Base-by-base conservation (phyloP, 805 yeast species). In the Metschnikowia drakensbergensis region DNA sequence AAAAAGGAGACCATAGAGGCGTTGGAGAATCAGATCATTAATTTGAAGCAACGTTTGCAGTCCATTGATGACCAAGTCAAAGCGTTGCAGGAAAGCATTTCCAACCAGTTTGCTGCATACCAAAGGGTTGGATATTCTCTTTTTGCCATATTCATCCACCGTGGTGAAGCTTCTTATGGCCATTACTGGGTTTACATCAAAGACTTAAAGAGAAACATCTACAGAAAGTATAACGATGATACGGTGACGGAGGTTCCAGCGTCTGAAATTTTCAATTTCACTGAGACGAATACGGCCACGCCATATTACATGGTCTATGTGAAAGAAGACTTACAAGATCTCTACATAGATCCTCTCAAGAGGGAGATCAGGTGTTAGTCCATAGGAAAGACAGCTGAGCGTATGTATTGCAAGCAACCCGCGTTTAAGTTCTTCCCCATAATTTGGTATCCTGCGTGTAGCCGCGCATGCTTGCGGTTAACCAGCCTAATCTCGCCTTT, bases 171-270 rank as follows among this genome's bases (percentile, higher is more conserved):
- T 0, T 83, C 89, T 45, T 92, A 88, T 61, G 99, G 99, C 2
- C 99, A 94, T 66, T 94, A 94, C 66, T 94, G 98, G 97, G 80
- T 92, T 13, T 94, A 92, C 63, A 91, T 94, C 53, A 81, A 80
- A 50, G 98, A 94, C 65, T 80, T 82, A 3, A 76, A 76, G 53
- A 74, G 76, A 17, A 76, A 79, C 28, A 69, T 86, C 22, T 94
- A 82, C 80, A 75, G 97, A 52, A 91, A 89, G 70, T 94, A 94
- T 66, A 94, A 94, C 61, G 99, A 94, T 69, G 98, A 94, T 59
- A 76, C 77, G n/a, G 96, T 94, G n/a, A 81, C 89, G 2, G 95
- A 85, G 54, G 97, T 86, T 1, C 69, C 81, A 0, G 69, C 74
- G 0, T 64, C 71, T 5, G 89, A 86, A 61, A 87, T 87, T 3